Percentiles rank a stretch among this genome's conserved stretches.
These are phyloP conservation scores for Polytrichum formosum DNA, from an alignment of 225 moss, liverwort and hornwort genomes.

Conservation along the genomic window DNA sequence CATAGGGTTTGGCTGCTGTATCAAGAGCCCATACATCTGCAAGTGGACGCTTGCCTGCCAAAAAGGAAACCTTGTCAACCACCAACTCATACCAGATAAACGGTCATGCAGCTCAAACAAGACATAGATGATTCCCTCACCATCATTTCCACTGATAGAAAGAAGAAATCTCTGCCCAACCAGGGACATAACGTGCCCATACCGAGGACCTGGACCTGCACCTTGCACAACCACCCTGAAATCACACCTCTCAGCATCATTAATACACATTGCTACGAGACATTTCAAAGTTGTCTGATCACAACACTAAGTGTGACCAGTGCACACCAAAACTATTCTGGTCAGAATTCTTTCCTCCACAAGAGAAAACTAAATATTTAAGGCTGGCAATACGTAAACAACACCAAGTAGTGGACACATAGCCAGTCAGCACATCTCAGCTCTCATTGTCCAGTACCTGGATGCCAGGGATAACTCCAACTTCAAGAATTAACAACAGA, in stretches of 20 bases:
- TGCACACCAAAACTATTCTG: neutral
- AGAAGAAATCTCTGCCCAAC: slow-evolving; percentile 48
- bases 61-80: slow-evolving; percentile 3
- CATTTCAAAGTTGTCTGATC: no score
- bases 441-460: neutral
- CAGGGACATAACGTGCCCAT: slow-evolving; percentile 52
- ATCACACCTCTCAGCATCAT: slow-evolving; percentile 17
- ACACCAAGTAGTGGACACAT: neutral
- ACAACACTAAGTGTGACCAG: neutral
- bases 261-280: no score
- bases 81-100: neutral
- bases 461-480: neutral
- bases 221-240: slow-evolving; percentile 52
- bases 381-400: neutral
- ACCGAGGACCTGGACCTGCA: slow-evolving; percentile 40
- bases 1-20: slow-evolving; percentile 51
- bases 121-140: slow-evolving; percentile 18
- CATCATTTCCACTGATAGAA: slow-evolving; percentile 53
- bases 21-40: slow-evolving; percentile 57
- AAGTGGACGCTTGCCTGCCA: slow-evolving; percentile 49
- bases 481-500: neutral
- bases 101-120: neutral
- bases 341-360: neutral
- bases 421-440: neutral
- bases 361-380: neutral